Percentiles rank a stretch among this genome's conserved stretches.
phyloP scores from a whole-genome alignment of 2,329 filamentous ascomycete genomes.

The Penicillium hesseltinei region DNA sequence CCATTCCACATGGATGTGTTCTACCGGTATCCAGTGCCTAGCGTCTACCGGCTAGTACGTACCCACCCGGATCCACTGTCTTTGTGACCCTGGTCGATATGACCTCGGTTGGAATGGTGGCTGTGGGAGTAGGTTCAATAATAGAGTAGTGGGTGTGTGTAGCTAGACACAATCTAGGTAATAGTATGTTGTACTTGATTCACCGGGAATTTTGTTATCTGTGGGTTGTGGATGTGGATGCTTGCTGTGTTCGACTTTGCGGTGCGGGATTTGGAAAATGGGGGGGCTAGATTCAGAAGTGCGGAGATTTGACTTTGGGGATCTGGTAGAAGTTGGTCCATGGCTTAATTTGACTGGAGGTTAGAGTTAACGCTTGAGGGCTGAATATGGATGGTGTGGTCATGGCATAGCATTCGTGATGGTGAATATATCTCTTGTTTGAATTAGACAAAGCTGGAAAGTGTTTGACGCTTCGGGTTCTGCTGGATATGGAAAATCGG shows the following conservation, averaged over 20 bases:
- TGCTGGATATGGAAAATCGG: background rate
- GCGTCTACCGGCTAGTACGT: background rate
- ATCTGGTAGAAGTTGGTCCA: background rate
- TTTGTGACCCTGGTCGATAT: background rate
- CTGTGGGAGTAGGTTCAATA: background rate
- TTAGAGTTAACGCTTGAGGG: background rate
- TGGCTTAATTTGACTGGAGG: too few relatives aligned
- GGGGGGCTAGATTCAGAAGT: background rate
- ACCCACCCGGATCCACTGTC: background rate
- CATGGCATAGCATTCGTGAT: background rate
- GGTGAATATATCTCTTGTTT: background rate
- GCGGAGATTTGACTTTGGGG: background rate
- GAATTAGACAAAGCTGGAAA: background rate
- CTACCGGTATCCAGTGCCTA: background rate
- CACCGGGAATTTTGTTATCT: background rate
- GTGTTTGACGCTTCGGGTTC: background rate
- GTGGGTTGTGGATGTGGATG: background rate
- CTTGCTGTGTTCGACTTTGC: background rate
- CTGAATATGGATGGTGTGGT: background rate
- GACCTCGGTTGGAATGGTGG: background rate
- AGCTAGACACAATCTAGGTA: background rate
- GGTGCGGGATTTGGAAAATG: background rate
- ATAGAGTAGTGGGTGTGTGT: background rate
- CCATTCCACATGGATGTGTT: background rate
- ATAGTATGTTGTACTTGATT: too few relatives aligned